phyloP scores from a whole-genome alignment of 1,284 basidiomycete species.

The Xanthoconium separans region DNA sequence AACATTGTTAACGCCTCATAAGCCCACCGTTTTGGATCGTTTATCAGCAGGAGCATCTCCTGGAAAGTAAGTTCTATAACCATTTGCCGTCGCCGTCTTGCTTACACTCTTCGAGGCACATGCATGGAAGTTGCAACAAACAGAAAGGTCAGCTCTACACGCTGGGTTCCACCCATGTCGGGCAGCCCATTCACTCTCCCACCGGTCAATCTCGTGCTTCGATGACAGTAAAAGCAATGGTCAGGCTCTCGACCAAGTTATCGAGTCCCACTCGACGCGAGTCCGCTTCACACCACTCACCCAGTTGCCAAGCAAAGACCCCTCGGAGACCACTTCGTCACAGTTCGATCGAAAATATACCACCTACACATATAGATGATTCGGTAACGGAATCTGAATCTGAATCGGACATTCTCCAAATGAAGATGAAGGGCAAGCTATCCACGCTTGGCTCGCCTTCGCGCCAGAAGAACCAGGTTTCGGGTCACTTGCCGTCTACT shows the following conservation, averaged over 20 bases:
- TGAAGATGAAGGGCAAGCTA: constrained; percentile 3
- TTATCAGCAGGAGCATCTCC: not conserved
- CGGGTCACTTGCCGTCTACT: not conserved
- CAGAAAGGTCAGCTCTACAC: not conserved
- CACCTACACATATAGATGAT: constrained; percentile 17
- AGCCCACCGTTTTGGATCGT: not conserved
- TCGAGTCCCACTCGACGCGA: not conserved
- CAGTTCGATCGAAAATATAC: constrained; percentile 8
- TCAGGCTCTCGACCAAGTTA: not conserved
- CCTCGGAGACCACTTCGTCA: not conserved
- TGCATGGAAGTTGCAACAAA: not conserved
- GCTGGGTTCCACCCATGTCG: constrained; percentile 3
- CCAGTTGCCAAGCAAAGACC: constrained; percentile 1
- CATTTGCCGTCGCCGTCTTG: not conserved
- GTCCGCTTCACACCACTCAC: constrained; percentile 1
- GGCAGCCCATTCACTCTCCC: constrained; percentile 1
- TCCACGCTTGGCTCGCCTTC: not conserved
- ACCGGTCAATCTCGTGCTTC: not conserved
- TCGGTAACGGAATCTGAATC: constrained; percentile 36
- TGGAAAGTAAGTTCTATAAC: constrained; percentile 18
- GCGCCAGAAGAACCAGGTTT: not conserved
- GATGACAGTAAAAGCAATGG: not conserved
- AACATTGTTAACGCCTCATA: constrained; percentile 1
- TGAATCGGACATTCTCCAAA: constrained; percentile 14
- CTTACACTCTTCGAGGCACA: constrained; percentile 13